phyloP scores from a whole-genome alignment of 768 basidiomycete species.

The Mycena pura region DNA sequence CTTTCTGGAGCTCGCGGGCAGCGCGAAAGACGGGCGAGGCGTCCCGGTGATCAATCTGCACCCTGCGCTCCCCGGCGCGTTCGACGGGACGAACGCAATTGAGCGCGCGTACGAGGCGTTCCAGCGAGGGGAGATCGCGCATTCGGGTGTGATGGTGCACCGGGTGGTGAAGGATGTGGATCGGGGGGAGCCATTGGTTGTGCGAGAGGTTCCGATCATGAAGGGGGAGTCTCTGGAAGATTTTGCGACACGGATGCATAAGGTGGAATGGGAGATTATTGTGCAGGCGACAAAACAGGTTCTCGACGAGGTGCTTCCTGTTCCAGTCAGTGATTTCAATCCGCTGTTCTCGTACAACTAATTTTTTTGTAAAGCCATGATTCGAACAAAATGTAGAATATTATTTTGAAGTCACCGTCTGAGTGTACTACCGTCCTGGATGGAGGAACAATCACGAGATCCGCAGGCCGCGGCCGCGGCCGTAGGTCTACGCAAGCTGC shows the following conservation, averaged over 20 bases:
- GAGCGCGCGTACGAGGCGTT: constrained; percentile 90
- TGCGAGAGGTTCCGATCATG: constrained; percentile 75
- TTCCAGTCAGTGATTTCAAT: constrained; percentile 11
- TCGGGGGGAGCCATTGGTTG: constrained; percentile 85
- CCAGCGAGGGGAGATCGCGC: constrained; percentile 76
- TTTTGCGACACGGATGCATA: constrained; percentile 81
- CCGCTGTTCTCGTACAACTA: not conserved
- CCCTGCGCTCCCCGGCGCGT: constrained; percentile 94
- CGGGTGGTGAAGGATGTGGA: constrained; percentile 93
- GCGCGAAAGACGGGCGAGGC: constrained; percentile 42
- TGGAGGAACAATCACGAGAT: no score
- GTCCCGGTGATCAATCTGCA: constrained; percentile 95
- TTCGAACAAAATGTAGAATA: constrained; percentile 1
- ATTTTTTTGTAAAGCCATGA: not conserved
- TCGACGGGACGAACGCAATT: constrained; percentile 94
- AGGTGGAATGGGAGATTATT: constrained; percentile 88
- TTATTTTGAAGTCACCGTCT: no score
- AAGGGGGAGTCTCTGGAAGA: constrained; percentile 74
- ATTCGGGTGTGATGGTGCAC: constrained; percentile 92
- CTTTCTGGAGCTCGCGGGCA: constrained; percentile 75
- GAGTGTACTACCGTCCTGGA: no score
- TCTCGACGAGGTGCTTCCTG: constrained; percentile 53
- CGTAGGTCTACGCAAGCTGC: no score
- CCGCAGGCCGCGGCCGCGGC: no score
- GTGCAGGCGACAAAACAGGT: constrained; percentile 83